Percentiles rank a stretch among this genome's conserved stretches.
Evolutionary conservation across 1,284 basidiomycete species (phyloP).

Genomic region (Blastosporella zonata): DNA sequence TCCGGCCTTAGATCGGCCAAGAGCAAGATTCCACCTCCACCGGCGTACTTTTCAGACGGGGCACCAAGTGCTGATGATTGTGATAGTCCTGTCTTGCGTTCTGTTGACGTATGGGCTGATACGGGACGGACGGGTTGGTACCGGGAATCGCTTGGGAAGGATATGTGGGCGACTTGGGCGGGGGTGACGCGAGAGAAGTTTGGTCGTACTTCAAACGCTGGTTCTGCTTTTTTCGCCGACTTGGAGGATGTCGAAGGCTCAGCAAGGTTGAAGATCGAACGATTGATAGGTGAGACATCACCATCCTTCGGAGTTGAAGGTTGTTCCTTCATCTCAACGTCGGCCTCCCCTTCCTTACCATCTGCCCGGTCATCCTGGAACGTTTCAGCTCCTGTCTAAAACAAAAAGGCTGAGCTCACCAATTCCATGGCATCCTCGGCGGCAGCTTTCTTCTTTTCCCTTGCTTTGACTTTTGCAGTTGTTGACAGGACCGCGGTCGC

Average conservation of each 20-base stretch:
- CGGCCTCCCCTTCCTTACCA: conserved; percentile 59
- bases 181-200: conserved; percentile 96
- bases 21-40: conserved; percentile 84
- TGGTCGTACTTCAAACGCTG: conserved; percentile 69
- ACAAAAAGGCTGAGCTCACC: conserved; percentile 43
- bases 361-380: conserved; percentile 53
- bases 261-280: conserved; percentile 44
- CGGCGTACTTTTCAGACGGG: conserved; percentile 59
- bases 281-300: conserved; percentile 56
- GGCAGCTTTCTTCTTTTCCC: conserved; percentile 86
- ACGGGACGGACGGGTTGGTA: conserved; percentile 92
- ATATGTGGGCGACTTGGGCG: conserved; percentile 81
- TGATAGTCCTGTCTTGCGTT: conserved; percentile 30
- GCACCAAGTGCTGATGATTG: conserved; percentile 30
- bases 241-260: conserved; percentile 39
- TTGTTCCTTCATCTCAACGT: conserved; percentile 77
- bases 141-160: conserved; percentile 75
- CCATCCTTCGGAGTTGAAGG: conserved; percentile 39
- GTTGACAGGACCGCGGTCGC: conserved; percentile 93
- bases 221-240: conserved; percentile 65
- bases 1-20: conserved; percentile 67
- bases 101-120: conserved; percentile 42
- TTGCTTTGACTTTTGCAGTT: conserved; percentile 89
- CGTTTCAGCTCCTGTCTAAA: background rate
- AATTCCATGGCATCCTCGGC: conserved; percentile 81